Percentiles rank a stretch among this genome's conserved stretches.
These are phyloP conservation scores for Paxillus involutus DNA, from an alignment of 768 basidiomycete species.

Conservation along the genomic window DNA sequence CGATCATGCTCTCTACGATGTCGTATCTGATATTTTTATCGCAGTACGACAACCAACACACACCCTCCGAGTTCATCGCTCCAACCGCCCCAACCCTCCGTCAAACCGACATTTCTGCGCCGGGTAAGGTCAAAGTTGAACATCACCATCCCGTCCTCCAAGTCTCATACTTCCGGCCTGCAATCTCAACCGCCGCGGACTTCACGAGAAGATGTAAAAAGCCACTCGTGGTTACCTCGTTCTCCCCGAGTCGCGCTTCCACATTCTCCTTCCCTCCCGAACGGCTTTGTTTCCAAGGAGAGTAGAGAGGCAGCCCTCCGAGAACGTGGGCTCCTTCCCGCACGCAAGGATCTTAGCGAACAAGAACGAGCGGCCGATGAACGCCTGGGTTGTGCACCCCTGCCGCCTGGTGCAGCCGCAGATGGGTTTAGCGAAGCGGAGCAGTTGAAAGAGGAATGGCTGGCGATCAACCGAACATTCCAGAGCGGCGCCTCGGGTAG, in stretches of 20 bases:
- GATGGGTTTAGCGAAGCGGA: conserved; percentile 44
- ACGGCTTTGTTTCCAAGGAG: conserved; percentile 20
- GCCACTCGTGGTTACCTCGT: conserved; percentile 1
- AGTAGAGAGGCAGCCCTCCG: conserved; percentile 54
- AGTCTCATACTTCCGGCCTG: background rate
- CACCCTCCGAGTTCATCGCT: background rate
- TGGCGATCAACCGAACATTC: conserved; percentile 36
- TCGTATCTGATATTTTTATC: background rate
- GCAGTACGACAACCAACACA: background rate
- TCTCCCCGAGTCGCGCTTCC: background rate
- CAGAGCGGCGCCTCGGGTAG: conserved; percentile 27
- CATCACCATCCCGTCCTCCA: conserved; percentile 18
- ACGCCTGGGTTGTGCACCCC: conserved; percentile 38
- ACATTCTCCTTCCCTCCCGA: conserved; percentile 18
- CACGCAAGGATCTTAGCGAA: conserved; percentile 34
- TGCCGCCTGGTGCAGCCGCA: conserved; percentile 21
- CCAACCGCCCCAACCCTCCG: background rate
- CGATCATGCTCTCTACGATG: background rate
- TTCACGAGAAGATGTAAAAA: background rate
- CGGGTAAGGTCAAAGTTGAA: conserved; percentile 29
- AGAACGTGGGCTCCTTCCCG: conserved; percentile 58
- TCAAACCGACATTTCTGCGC: conserved; percentile 25
- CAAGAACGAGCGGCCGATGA: conserved; percentile 43
- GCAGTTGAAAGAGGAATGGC: conserved; percentile 55
- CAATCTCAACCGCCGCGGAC: conserved; percentile 17